phyloP scores from a whole-genome alignment of 306 rosid genomes.

The Dalbergia oliveri region DNA sequence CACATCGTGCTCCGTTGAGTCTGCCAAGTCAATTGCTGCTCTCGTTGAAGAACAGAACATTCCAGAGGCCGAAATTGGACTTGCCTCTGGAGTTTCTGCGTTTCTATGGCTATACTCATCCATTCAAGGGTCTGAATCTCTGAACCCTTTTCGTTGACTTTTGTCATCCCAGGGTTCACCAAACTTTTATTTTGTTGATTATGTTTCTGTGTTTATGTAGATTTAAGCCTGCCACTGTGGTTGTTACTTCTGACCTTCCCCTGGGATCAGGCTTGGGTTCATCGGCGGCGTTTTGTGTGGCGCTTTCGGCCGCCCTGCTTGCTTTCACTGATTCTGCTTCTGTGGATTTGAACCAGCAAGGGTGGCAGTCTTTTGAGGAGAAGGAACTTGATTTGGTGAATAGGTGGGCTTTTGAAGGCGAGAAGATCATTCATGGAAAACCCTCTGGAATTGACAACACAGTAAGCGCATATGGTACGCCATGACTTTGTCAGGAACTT shows the following conservation, averaged over 20 bases:
- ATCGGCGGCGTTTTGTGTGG: slow-evolving; percentile 85
- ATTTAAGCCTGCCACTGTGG: slow-evolving; percentile 87
- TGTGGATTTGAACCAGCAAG: slow-evolving; percentile 65
- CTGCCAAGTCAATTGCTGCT: slow-evolving; percentile 63
- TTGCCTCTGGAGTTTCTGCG: slow-evolving; percentile 83
- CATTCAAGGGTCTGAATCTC: slow-evolving; percentile 74
- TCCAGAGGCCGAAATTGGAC: slow-evolving; percentile 71
- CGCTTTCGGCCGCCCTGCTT: slow-evolving; percentile 81
- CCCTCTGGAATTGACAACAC: slow-evolving; percentile 99
- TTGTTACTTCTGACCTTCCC: slow-evolving; percentile 86
- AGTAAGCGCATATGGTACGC: slow-evolving; percentile 88
- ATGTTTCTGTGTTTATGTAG: slow-evolving; percentile 47
- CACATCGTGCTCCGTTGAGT: slow-evolving; percentile 68
- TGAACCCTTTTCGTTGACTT: not conserved
- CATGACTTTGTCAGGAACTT: slow-evolving; percentile 26
- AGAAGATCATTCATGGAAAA: slow-evolving; percentile 92
- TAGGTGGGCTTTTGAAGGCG: slow-evolving; percentile 99
- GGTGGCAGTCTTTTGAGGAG: slow-evolving; percentile 70
- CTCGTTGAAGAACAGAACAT: slow-evolving; percentile 71
- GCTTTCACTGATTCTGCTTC: slow-evolving; percentile 67
- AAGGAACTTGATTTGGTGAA: slow-evolving; percentile 78
- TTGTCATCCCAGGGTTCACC: no score
- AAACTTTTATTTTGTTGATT: not conserved
- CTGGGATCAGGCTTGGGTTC: slow-evolving; percentile 95
- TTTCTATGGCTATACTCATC: slow-evolving; percentile 90